Base-by-base conservation (phyloP, 768 basidiomycete species). In the Erythrobasidium yunnanense region DNA sequence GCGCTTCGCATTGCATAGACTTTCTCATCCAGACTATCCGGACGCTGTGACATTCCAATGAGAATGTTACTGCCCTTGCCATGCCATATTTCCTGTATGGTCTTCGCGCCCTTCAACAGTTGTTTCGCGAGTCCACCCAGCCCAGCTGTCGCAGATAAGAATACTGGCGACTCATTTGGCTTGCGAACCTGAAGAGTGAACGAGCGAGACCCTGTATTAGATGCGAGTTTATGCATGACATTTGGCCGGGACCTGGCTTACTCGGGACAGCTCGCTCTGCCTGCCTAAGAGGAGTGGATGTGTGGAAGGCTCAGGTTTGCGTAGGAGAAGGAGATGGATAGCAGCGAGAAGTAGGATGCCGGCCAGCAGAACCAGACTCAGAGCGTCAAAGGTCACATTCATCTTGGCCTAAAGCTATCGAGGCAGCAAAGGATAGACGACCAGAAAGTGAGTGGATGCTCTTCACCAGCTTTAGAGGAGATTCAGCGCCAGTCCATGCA, bases 251-350 rank as follows among this genome's bases (percentile, higher is more conserved):
- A 20, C 4, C 15, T 13, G 22, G 22, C 66, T 25, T 8, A 69
- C 68, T 35, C 32, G 55, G 54, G 32, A 38, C 2, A 52, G 50
- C 45, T 69, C 65, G 34, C 53, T 53, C 47, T 69, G 68, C 20
- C 68, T 29, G 15, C 68, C 68, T 17, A 65, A 34, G 4, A 69
- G 42, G 27, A 69, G 42, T 6, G 68, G 68, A 53, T 69, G 68
- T 25, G 52, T 42, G 22, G 51, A n/a, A 17, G 68, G 68, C 15
- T 38, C 52, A 18, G 65, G 66, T 23, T 27, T 38, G n/a, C 62
- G 68, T n/a, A 65, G 53, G 30, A 69, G 67, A 4, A 69, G 17
- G 42, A 66, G 17, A 38, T 56, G 65, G n/a, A 69, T 23, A 52
- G 66, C 15, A 23, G 50, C 30, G 15, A 67, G 60, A 4, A 54